Percentiles rank a stretch among this genome's conserved stretches.
Conservation (phyloP, 345 rosid genomes). For the Boechera retrofracta region DNA sequence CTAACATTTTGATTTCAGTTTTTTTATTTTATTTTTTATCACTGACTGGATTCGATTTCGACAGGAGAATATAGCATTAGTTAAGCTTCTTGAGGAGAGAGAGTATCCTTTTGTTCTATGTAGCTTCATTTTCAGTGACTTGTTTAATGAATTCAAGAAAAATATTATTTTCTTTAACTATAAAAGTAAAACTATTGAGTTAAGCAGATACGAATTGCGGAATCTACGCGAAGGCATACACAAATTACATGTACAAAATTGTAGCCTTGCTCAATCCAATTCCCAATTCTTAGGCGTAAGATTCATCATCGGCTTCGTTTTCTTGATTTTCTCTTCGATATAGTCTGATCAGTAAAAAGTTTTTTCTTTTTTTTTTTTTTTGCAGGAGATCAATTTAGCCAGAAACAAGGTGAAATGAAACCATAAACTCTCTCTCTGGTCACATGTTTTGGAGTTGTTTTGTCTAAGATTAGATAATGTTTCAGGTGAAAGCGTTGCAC, state of each 20-base stretch:
- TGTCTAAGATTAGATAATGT: conserved; percentile 19
- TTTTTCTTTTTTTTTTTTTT: conserved; percentile 12
- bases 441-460: neutral
- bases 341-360: neutral
- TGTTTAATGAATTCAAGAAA: neutral
- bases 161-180: neutral
- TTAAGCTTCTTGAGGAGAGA: conserved; percentile 69
- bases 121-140: neutral
- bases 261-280: conserved; percentile 40
- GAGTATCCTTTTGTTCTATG: conserved; percentile 63
- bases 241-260: conserved; percentile 32
- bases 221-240: conserved; percentile 34
- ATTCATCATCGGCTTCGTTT: neutral
- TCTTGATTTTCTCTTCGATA: neutral
- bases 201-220: conserved; percentile 24
- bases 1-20: neutral
- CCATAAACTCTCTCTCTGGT: conserved; percentile 3
- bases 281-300: conserved; percentile 32
- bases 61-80: conserved; percentile 67
- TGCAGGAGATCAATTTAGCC: conserved; percentile 38
- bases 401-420: conserved; percentile 38
- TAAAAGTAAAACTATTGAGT: conserved; percentile 34
- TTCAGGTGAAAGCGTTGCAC: conserved; percentile 37
- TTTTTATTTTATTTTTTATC: too few species aligned
- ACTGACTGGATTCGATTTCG: neutral